Conservation (phyloP, 495 filamentous ascomycete genomes). For the Penicillium subrubescens region DNA sequence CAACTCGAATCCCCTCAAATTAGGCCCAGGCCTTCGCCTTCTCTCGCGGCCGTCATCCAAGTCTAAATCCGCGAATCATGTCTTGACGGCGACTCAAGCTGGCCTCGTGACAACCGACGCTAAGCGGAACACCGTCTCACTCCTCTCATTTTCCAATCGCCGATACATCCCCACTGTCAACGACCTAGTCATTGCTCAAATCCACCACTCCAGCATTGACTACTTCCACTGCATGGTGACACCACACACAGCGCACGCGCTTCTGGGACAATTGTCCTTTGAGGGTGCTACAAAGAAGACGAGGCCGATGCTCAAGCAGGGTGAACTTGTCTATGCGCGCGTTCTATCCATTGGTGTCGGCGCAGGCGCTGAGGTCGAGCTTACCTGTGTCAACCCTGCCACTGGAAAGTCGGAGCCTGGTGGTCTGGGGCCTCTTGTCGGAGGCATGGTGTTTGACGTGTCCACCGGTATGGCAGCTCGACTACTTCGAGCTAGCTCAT, state of each 20-base stretch:
- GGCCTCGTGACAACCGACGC: constrained; percentile 75
- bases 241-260: constrained; percentile 70
- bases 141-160: constrained; percentile 40
- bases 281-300: constrained; percentile 92
- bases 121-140: constrained; percentile 62
- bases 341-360: constrained; percentile 66
- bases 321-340: constrained; percentile 84
- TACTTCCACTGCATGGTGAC: constrained; percentile 72
- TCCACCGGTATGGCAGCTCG: constrained; percentile 79
- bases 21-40: constrained; percentile 79
- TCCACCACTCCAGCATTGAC: constrained; percentile 74
- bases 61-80: constrained; percentile 27
- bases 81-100: constrained; percentile 74
- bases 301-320: constrained; percentile 70
- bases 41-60: constrained; percentile 37
- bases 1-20: constrained; percentile 68
- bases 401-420: constrained; percentile 89
- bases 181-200: constrained; percentile 83
- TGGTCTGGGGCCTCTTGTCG: constrained; percentile 81
- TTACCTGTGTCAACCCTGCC: constrained; percentile 81
- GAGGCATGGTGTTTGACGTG: constrained; percentile 85
- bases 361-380: constrained; percentile 81
- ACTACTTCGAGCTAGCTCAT: constrained; percentile 54
- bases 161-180: constrained; percentile 76
- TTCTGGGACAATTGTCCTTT: constrained; percentile 85